A percentile compares a stretch with the other conserved stretches of the same genome.
phyloP scores from a whole-genome alignment of 768 basidiomycete genomes.

The Psilocybe sp. region DNA sequence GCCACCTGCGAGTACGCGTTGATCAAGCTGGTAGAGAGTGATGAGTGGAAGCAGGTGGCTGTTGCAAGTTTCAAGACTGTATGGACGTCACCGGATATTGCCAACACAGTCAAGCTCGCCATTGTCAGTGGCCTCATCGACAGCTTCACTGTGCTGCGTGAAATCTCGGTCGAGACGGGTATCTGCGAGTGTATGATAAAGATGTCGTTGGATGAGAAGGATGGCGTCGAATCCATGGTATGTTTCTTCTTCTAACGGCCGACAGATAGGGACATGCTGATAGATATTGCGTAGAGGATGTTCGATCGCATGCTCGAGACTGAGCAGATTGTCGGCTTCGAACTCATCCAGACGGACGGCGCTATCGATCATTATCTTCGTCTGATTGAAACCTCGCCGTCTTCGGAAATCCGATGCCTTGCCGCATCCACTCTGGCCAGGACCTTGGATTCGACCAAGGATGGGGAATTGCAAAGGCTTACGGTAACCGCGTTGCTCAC shows the following conservation, averaged over 20 bases:
- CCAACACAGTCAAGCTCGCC: slow-evolving; percentile 4
- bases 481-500: slow-evolving; percentile 5
- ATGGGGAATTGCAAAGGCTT: slow-evolving; percentile 4
- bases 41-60: slow-evolving; percentile 1
- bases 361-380: slow-evolving; percentile 8
- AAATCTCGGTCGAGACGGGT: slow-evolving; percentile 5
- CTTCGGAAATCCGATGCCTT: slow-evolving; percentile 1
- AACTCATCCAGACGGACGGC: slow-evolving; percentile 10
- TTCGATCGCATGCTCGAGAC: slow-evolving; percentile 12
- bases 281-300: slow-evolving; percentile 1
- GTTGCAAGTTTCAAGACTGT: slow-evolving; percentile 4
- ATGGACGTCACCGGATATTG: slow-evolving; percentile 5
- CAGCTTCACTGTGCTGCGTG: slow-evolving; percentile 7
- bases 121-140: slow-evolving; percentile 6
- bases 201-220: slow-evolving; percentile 2
- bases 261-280: not conserved
- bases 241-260: not conserved
- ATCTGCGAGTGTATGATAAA: slow-evolving; percentile 7
- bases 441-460: slow-evolving; percentile 13
- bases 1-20: slow-evolving; percentile 9
- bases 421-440: slow-evolving; percentile 9
- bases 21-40: slow-evolving; percentile 3
- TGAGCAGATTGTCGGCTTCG: slow-evolving; percentile 12
- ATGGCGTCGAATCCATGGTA: slow-evolving; percentile 7
- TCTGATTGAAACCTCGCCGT: slow-evolving; percentile 5